Evolutionary conservation across 257 asterid species (phyloP).

Genomic region (Petunia secreta): DNA sequence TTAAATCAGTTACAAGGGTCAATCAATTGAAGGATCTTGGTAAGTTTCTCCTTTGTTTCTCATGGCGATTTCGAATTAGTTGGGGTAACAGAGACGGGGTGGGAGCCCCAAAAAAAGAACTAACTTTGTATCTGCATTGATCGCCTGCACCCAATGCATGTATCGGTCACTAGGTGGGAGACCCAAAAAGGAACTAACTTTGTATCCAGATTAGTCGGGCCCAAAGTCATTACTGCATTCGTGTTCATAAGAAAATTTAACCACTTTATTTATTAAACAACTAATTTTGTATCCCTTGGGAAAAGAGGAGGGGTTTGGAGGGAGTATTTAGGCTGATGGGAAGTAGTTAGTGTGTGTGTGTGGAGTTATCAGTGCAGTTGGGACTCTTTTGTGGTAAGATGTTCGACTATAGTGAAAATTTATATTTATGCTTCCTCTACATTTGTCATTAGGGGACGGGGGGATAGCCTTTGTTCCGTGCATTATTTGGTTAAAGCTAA

Average conservation of each 20-base stretch:
- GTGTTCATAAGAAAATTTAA: not conserved
- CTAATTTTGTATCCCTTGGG: conserved; percentile 4
- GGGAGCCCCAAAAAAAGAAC: too few relatives aligned
- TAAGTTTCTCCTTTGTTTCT: conserved; percentile 30
- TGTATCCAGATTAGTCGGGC: too few relatives aligned
- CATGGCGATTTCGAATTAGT: too few relatives aligned
- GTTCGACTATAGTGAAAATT: not conserved
- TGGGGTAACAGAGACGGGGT: too few relatives aligned
- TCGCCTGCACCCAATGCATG: too few relatives aligned
- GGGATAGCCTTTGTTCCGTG: not conserved
- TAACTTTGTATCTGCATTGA: too few relatives aligned
- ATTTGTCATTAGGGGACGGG: not conserved
- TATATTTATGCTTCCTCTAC: not conserved
- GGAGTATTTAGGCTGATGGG: not conserved
- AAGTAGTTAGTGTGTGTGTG: not conserved
- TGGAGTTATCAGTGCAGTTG: not conserved
- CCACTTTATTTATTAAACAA: not conserved
- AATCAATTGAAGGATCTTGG: conserved; percentile 93
- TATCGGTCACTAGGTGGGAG: too few relatives aligned
- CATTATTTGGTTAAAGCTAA: not conserved
- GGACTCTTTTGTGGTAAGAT: not conserved
- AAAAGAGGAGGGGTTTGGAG: not conserved
- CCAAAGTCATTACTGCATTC: not conserved
- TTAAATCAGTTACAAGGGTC: conserved; percentile 87
- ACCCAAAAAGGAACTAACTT: too few relatives aligned